Evolutionary conservation across 176 grass and related monocot genomes (phyloP).

Genomic region (Eragrostis curvula): DNA sequence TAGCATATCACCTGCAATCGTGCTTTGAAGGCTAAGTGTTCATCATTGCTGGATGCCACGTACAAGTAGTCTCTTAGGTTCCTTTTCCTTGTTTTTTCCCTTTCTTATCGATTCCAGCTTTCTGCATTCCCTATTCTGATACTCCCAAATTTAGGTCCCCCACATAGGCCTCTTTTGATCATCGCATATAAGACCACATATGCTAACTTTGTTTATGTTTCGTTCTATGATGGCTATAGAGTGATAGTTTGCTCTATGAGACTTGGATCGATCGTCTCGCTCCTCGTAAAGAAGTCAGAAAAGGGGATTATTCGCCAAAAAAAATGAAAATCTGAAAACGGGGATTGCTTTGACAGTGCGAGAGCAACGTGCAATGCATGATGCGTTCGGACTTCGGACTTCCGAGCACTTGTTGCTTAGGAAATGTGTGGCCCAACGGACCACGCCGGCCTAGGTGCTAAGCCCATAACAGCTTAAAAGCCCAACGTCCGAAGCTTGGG

Average conservation of each 20-base stretch:
- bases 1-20: conserved; percentile 42
- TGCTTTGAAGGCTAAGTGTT: background rate
- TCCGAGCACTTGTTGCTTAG: too few species aligned
- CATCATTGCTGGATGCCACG: background rate
- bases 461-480: background rate
- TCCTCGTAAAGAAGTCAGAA: background rate
- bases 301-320: too few species aligned
- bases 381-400: too few species aligned
- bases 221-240: background rate
- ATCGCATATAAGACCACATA: background rate
- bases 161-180: background rate
- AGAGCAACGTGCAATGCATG: too few species aligned
- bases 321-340: too few species aligned
- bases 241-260: background rate
- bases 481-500: background rate
- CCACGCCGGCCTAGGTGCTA: background rate
- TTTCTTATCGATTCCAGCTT: background rate
- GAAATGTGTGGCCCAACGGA: background rate
- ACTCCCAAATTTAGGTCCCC: background rate
- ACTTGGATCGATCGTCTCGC: background rate
- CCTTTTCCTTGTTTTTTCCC: background rate
- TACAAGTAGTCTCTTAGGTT: background rate
- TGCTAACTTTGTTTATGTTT: background rate
- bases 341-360: too few species aligned
- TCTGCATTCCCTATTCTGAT: background rate